Evolutionary conservation across 495 filamentous ascomycete genomes (phyloP).

Genomic region (Cercophora samala): DNA sequence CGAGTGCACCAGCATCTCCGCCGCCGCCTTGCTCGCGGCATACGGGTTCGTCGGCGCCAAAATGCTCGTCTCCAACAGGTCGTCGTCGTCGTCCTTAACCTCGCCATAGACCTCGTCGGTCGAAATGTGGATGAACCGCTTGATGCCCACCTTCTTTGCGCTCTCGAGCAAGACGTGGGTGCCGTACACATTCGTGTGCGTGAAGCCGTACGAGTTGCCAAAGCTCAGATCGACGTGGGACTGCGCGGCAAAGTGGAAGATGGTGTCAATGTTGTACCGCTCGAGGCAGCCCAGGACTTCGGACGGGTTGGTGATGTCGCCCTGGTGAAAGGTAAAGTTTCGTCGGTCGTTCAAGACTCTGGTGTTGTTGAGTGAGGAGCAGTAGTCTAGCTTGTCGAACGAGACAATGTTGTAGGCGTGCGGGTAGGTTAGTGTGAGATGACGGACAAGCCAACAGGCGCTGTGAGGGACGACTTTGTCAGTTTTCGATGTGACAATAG

Average conservation of each 20-base stretch:
- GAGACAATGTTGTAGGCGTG: constrained; percentile 68
- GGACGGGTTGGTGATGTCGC: constrained; percentile 61
- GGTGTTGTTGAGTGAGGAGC: constrained; percentile 68
- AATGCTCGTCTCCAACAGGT: constrained; percentile 58
- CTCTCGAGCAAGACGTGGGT: constrained; percentile 71
- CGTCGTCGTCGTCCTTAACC: constrained; percentile 58
- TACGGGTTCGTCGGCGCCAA: constrained; percentile 75
- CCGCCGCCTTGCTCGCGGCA: constrained; percentile 71
- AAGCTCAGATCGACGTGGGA: constrained; percentile 72
- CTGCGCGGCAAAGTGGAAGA: constrained; percentile 75
- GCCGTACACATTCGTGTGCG: constrained; percentile 67
- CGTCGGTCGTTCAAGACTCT: constrained; percentile 53
- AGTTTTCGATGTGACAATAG: constrained; percentile 6
- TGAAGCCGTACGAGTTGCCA: constrained; percentile 67
- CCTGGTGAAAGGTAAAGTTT: constrained; percentile 74
- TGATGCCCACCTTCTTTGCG: constrained; percentile 59
- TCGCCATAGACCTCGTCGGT: constrained; percentile 81
- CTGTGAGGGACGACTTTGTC: constrained; percentile 24
- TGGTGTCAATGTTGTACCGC: constrained; percentile 63
- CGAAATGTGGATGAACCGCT: constrained; percentile 66
- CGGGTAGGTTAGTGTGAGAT: constrained; percentile 63
- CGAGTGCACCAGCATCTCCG: constrained; percentile 75
- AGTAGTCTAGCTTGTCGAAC: constrained; percentile 75
- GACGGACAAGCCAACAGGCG: constrained; percentile 70
- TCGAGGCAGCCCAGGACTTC: constrained; percentile 59